A percentile compares a stretch with the other conserved stretches of the same genome.
Evolutionary conservation across 129 eudicot species (phyloP).

Genomic region (Tagetes erecta): DNA sequence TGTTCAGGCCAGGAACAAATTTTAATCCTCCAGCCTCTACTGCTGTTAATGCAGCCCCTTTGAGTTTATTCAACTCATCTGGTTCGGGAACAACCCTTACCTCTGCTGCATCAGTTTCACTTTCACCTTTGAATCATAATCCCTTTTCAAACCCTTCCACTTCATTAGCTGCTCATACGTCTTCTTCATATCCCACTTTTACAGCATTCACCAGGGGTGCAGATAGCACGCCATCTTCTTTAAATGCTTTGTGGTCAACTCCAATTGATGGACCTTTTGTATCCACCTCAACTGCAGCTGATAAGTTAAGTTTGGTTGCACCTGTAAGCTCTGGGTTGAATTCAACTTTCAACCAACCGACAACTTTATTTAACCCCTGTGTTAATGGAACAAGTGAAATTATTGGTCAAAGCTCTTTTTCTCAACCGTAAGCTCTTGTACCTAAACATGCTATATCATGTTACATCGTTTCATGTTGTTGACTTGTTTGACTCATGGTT

Average conservation of each 20-base stretch:
- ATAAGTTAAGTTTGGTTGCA: conserved; percentile 9
- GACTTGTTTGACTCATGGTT: conserved; percentile 6
- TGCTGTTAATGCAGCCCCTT: neutral
- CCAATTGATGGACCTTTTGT: conserved; percentile 17
- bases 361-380: neutral
- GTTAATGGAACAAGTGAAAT: conserved; percentile 12
- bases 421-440: conserved; percentile 29
- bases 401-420: neutral
- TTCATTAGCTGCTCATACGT: conserved; percentile 14
- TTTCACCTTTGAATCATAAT: conserved; percentile 1
- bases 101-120: conserved; percentile 12
- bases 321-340: conserved; percentile 1
- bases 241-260: conserved; percentile 16
- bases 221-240: conserved; percentile 4
- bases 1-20: neutral
- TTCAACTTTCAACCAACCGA: conserved; percentile 16
- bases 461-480: neutral
- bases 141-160: conserved; percentile 17
- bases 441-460: neutral
- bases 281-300: neutral
- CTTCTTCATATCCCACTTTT: conserved; percentile 27
- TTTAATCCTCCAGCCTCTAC: neutral
- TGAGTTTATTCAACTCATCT: neutral
- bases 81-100: neutral
- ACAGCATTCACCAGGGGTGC: neutral